These are phyloP conservation scores for Candida sanyaensis DNA, from an alignment of 1,139 yeast genomes.

Conservation along the genomic window DNA sequence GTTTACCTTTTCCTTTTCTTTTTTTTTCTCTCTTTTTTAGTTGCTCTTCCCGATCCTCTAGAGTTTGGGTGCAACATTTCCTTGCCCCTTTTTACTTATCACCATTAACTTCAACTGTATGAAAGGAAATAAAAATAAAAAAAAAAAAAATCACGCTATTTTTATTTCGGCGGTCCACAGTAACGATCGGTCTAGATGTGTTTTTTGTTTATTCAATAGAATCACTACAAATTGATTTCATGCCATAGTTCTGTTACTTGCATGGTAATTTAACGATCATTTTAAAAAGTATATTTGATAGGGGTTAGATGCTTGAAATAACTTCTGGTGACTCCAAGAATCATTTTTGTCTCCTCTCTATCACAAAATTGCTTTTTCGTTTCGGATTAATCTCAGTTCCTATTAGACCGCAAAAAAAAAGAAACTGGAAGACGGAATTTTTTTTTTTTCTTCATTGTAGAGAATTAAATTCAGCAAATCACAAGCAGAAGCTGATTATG, in stretches of 20 bases:
- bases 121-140: no score
- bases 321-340: not conserved
- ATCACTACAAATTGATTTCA: no score
- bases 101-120: no score
- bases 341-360: not conserved
- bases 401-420: not conserved
- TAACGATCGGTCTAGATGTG: no score
- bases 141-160: constrained; percentile 1
- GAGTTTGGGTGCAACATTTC: not conserved
- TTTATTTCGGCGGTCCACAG: not conserved
- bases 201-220: no score
- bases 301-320: no score
- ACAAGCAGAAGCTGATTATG: not conserved
- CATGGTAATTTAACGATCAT: no score
- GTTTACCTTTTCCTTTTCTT: no score
- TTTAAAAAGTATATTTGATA: no score
- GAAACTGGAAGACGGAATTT: not conserved
- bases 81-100: not conserved
- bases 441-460: no score
- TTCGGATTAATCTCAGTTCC: constrained; percentile 1
- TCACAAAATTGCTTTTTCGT: constrained; percentile 4
- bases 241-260: no score
- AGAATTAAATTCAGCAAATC: not conserved
- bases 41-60: not conserved
- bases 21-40: not conserved